Percentiles rank a stretch among this genome's conserved stretches.
These are phyloP conservation scores for Kwoniella newhampshirensis DNA, from an alignment of 768 basidiomycete species.

Conservation along the genomic window DNA sequence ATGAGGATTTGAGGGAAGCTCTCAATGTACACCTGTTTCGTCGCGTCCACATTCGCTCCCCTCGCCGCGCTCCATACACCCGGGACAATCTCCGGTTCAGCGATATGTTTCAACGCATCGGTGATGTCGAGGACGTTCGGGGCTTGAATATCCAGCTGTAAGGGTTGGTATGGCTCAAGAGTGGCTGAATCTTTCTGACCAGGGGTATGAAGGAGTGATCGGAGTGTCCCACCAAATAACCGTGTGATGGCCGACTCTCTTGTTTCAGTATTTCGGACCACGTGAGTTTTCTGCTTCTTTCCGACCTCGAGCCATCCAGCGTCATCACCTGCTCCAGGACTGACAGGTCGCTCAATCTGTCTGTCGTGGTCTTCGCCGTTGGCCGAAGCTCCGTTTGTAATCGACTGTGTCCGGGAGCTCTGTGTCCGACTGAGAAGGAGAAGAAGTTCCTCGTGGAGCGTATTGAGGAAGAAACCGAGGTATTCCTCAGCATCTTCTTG, in stretches of 20 bases:
- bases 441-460: conserved; percentile 86
- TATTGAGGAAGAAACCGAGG: conserved; percentile 93
- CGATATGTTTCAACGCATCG: conserved; percentile 76
- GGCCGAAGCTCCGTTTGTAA: conserved; percentile 27
- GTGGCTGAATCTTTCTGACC: conserved; percentile 78
- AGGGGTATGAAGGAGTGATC: conserved; percentile 76
- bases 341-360: conserved; percentile 48
- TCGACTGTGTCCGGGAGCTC: conserved; percentile 52
- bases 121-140: conserved; percentile 73
- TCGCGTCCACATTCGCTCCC: conserved; percentile 68
- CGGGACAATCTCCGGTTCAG: conserved; percentile 76
- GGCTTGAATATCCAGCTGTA: conserved; percentile 84
- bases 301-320: conserved; percentile 94
- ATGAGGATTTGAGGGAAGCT: conserved; percentile 78
- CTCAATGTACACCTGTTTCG: conserved; percentile 72
- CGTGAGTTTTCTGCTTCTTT: conserved; percentile 73
- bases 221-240: conserved; percentile 91
- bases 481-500: conserved; percentile 99
- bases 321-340: conserved; percentile 55
- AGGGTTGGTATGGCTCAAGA: conserved; percentile 85
- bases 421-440: conserved; percentile 60
- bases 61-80: conserved; percentile 62
- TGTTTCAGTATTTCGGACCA: conserved; percentile 75
- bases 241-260: conserved; percentile 83
- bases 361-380: conserved; percentile 42